Base-by-base conservation (phyloP, 177 flowering plant genomes). In the Vitis hybrid region DNA sequence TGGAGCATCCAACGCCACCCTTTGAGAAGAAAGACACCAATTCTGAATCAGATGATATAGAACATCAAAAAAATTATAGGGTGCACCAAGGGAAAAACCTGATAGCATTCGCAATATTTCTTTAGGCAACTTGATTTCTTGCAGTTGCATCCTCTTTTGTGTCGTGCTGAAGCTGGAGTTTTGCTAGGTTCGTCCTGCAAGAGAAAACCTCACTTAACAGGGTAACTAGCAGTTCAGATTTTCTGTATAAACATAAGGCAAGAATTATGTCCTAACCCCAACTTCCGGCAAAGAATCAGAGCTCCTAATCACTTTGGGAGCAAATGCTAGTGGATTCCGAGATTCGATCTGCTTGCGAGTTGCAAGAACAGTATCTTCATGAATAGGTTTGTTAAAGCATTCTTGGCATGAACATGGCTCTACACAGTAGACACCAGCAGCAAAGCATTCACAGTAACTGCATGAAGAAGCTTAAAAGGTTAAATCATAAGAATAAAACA, bases 141-240 rank as follows among this genome's bases (percentile, higher is more conserved):
- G 94, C 99, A 95, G 82, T 95, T 95, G 88, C 99, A 95, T 69
- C 99, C 99, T 80, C 97, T 81, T 81, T 95, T 95, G 74, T 95
- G 99, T 12, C 98, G 86, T 55, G 99, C 97, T 33, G 98, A 93
- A 81, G 97, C 93, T 51, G 99, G 98, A 62, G 98, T 92, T 76
- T 85, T 89, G 79, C 74, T 86, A 22, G 83, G 70, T 60, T 91
- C 97, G 16, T 90, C 97, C 98, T 95, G 85, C 73, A 81, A 71
- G 59, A 9, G 50, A 15, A 62, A 64, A 66, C 3, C 53, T 33
- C 12, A 57, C 18, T 19, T 49, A 9, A 39, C 26, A 62, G 19
- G 56, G 62, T 64, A 69, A 69, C 22, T 9, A 29, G 16, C 4
- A 56, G 60, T 58, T 57, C 45, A 62, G 59, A 62, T 68, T 31